phyloP scores from a whole-genome alignment of 768 basidiomycete species.

The Rhizopogon salebrosus region DNA sequence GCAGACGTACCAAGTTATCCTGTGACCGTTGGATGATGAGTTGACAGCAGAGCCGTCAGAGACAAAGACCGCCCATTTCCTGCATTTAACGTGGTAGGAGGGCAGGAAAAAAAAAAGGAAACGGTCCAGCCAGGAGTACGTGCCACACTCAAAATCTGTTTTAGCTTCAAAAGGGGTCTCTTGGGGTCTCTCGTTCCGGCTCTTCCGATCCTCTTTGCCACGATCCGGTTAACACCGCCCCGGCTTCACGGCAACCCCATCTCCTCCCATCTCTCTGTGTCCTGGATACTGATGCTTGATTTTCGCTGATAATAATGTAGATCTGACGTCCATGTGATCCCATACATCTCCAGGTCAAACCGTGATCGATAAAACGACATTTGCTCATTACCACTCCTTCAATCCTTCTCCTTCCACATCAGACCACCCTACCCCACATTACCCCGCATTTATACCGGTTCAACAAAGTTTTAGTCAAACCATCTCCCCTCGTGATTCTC shows the following conservation, averaged over 20 bases:
- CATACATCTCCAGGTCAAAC: too few species aligned
- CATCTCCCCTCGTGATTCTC: background rate
- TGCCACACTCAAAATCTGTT: background rate
- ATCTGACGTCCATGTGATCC: too few species aligned
- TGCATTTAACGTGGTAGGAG: background rate
- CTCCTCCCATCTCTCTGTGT: too few species aligned
- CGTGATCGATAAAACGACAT: too few species aligned
- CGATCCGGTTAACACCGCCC: background rate
- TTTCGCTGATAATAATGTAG: too few species aligned
- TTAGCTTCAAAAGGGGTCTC: background rate
- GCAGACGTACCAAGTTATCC: too few species aligned
- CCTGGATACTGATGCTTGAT: too few species aligned
- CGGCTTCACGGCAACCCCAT: too few species aligned
- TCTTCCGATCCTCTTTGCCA: background rate
- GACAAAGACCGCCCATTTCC: background rate
- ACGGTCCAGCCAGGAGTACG: background rate
- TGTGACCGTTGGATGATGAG: too few species aligned
- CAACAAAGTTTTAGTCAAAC: too few species aligned
- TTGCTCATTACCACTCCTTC: too few species aligned
- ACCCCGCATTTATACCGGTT: constrained; percentile 2
- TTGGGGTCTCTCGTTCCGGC: background rate
- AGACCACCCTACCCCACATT: constrained; percentile 6
- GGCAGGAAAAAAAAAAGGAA: background rate
- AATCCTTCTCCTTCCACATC: background rate
- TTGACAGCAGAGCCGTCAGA: background rate